Conservation (phyloP, 768 basidiomycete species). For the Lactifluus echinatus region DNA sequence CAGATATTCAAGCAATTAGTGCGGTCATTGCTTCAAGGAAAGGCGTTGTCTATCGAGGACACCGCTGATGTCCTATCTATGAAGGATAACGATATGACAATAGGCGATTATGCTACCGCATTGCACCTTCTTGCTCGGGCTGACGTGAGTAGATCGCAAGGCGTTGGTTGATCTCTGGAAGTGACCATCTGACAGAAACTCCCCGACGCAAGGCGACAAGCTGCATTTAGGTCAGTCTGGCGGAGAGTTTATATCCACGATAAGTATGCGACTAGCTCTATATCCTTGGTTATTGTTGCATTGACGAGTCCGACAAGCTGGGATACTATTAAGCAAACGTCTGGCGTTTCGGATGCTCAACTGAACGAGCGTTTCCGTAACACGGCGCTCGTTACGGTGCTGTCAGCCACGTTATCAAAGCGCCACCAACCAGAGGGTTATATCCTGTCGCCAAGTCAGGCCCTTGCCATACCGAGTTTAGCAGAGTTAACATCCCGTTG, state of each 20-base stretch:
- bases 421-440: slow-evolving; percentile 37
- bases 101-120: slow-evolving; percentile 61
- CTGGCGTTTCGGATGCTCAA: slow-evolving; percentile 68
- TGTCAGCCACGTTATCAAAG: slow-evolving; percentile 40
- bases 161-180: too few relatives aligned
- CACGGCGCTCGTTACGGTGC: slow-evolving; percentile 68
- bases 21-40: slow-evolving; percentile 63
- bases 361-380: slow-evolving; percentile 59
- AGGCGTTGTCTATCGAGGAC: slow-evolving; percentile 68
- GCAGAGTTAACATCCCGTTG: slow-evolving; percentile 62
- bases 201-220: slow-evolving; percentile 58
- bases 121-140: slow-evolving; percentile 54
- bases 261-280: slow-evolving; percentile 43
- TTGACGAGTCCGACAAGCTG: slow-evolving; percentile 46
- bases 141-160: slow-evolving; percentile 32
- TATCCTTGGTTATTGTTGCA: background rate
- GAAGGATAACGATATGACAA: slow-evolving; percentile 59
- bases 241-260: slow-evolving; percentile 82
- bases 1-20: slow-evolving; percentile 67
- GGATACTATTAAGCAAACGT: slow-evolving; percentile 64
- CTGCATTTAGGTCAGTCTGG: slow-evolving; percentile 76
- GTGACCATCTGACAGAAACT: slow-evolving; percentile 38
- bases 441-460: slow-evolving; percentile 47
- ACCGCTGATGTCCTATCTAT: slow-evolving; percentile 76
- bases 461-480: slow-evolving; percentile 47